phyloP scores from a whole-genome alignment of 225 moss, liverwort and hornwort species.

The Bryoerythrophyllum caledonicum region DNA sequence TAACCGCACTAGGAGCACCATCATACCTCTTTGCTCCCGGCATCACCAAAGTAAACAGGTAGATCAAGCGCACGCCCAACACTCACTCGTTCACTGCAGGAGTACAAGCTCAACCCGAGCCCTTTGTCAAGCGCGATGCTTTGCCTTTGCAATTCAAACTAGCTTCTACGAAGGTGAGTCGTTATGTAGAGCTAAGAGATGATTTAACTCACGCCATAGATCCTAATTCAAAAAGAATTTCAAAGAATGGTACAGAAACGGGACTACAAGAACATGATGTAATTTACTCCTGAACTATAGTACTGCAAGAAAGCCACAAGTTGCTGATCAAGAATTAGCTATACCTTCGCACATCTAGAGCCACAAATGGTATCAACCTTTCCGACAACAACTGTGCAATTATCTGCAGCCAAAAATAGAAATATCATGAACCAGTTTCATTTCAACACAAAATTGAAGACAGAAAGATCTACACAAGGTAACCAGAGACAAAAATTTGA shows the following conservation, averaged over 20 bases:
- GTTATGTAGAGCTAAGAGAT: neutral
- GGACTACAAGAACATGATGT: neutral
- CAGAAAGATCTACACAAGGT: neutral
- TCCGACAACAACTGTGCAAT: constrained; percentile 90
- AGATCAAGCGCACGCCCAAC: constrained; percentile 79
- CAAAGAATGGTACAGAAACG: neutral
- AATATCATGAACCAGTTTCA: constrained; percentile 4
- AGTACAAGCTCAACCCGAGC: constrained; percentile 15
- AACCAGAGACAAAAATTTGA: neutral
- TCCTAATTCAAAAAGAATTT: neutral
- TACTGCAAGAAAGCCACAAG: constrained; percentile 9
- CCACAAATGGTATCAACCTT: constrained; percentile 89
- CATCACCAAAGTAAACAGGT: constrained; percentile 94
- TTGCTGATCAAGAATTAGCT: constrained; percentile 9
- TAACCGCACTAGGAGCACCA: neutral
- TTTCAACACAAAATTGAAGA: constrained; percentile 1
- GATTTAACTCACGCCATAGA: neutral
- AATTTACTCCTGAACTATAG: neutral
- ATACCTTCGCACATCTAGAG: constrained; percentile 89
- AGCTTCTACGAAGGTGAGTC: neutral
- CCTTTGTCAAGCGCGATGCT: constrained; percentile 18
- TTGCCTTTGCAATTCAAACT: constrained; percentile 9
- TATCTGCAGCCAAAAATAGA: constrained; percentile 57
- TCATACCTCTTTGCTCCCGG: constrained; percentile 87
- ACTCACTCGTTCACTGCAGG: constrained; percentile 79